phyloP scores from a whole-genome alignment of 148 eudicot species.

The Rhododendron ovatum region DNA sequence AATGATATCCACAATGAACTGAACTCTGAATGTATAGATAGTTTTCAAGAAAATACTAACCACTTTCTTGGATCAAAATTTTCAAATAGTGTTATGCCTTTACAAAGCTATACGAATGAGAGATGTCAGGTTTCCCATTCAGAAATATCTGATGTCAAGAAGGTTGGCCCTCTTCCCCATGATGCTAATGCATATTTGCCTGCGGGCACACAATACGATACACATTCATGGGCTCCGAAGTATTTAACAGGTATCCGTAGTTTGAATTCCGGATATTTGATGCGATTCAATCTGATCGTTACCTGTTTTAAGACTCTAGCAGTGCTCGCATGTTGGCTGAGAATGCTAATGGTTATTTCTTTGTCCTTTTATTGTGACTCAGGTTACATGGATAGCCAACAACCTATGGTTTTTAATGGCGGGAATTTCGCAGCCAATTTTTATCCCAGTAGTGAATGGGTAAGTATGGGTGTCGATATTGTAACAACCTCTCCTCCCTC shows the following conservation, averaged over 20 bases:
- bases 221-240: constrained; percentile 17
- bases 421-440: constrained; percentile 16
- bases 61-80: constrained; percentile 37
- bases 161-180: constrained; percentile 23
- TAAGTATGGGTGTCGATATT: constrained; percentile 22
- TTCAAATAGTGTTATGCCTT: constrained; percentile 83
- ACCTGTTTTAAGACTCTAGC: not conserved
- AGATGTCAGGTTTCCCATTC: constrained; percentile 58
- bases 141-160: constrained; percentile 38
- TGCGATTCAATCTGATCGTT: not conserved
- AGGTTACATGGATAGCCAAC: constrained; percentile 31
- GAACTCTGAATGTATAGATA: constrained; percentile 48
- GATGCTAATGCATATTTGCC: constrained; percentile 22
- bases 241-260: constrained; percentile 30
- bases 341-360: not conserved
- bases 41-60: constrained; percentile 42
- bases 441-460: constrained; percentile 31
- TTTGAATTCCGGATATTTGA: not conserved
- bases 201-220: constrained; percentile 18
- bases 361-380: constrained; percentile 14
- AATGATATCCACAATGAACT: constrained; percentile 85
- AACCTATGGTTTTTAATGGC: constrained; percentile 14
- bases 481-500: not conserved
- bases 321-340: not conserved
- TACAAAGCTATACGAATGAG: constrained; percentile 89